These are phyloP conservation scores for Umbelopsis sp. DNA, from an alignment of 371 early-diverging fungal species.

Conservation along the genomic window DNA sequence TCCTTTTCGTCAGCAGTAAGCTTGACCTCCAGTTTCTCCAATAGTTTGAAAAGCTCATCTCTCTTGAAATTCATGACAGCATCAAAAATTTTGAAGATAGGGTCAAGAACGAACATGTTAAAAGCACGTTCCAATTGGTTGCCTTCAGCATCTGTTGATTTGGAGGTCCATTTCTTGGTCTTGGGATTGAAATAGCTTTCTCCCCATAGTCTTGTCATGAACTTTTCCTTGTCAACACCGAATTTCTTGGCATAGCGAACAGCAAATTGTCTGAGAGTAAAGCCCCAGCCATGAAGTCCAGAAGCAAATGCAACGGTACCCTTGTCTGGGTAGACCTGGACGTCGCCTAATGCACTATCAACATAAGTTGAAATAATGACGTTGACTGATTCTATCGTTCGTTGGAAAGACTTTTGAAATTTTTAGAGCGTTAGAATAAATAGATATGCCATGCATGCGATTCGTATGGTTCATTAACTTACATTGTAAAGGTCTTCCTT, in stretches of 20 bases:
- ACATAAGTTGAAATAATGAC: slow-evolving; percentile 93
- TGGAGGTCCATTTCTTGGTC: slow-evolving; percentile 94
- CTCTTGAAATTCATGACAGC: slow-evolving; percentile 94
- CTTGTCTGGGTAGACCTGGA: slow-evolving; percentile 89
- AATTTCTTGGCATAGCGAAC: slow-evolving; percentile 95
- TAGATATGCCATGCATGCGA: slow-evolving; percentile 19
- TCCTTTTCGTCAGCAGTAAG: slow-evolving; percentile 88
- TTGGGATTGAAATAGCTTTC: slow-evolving; percentile 96
- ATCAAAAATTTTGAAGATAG: slow-evolving; percentile 97
- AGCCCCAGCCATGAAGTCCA: slow-evolving; percentile 99
- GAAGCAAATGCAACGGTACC: slow-evolving; percentile 99
- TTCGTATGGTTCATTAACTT: slow-evolving; percentile 21
- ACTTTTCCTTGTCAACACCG: slow-evolving; percentile 91
- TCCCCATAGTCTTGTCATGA: slow-evolving; percentile 94
- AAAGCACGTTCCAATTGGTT: slow-evolving; percentile 92
- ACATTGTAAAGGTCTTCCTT: slow-evolving; percentile 91
- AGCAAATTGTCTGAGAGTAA: slow-evolving; percentile 98
- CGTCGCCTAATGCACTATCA: slow-evolving; percentile 85
- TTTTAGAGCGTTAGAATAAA: background rate
- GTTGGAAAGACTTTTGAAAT: slow-evolving; percentile 70
- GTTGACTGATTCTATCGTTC: slow-evolving; percentile 95
- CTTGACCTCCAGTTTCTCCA: slow-evolving; percentile 86
- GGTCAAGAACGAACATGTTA: slow-evolving; percentile 97
- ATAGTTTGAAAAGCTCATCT: slow-evolving; percentile 75
- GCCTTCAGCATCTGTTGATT: slow-evolving; percentile 74